Base-by-base conservation (phyloP, 352 stramenopile species). In the Pythium aquatile region DNA sequence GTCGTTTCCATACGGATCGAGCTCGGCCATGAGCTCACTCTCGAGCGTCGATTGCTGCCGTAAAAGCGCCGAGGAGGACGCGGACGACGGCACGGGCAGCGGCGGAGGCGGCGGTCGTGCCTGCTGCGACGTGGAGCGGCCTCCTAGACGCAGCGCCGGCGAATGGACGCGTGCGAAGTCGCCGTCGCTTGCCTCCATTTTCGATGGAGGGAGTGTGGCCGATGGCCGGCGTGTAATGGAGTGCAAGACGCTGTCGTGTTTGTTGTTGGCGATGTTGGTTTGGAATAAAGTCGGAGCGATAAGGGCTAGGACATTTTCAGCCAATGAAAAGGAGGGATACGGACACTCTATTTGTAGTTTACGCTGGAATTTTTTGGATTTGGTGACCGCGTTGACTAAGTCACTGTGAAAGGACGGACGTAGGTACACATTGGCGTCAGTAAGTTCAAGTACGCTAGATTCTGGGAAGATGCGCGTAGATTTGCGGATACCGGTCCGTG, bases 171-270 rank as follows among this genome's bases (percentile, higher is more conserved):
- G 57, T 42, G 39, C 35, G 35, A 55, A 70, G 44, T 63, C 58
- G 64, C 57, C 58, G 52, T 65, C 58, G 26, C 51, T 39, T 24
- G 32, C 30, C 44, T 70, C 64, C 64, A 70, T 70, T 14, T 42
- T 60, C 28, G 32, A 26, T 20, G 46, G 7, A 10, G n/a, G 33
- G 44, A 30, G 20, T n/a, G 40, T 53, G 16, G 11, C 54, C 42
- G 14, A n/a, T 17, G 44, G 26, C 11, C 10, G 26, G 13, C 11
- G 37, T 28, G 44, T 51, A 51, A 51, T 51, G 44, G 44, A 29
- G 7, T 51, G 20, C 44, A 7, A 51, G 44, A 32, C 44, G n/a
- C 13, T 13, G 16, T 37, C 20, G 26, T 48, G 40, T 51, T 51
- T 51, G 44, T 28, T 37, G 54, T 60, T 60, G 54, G 54, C 54